Conservation (phyloP, 495 filamentous ascomycete genomes). For the Penicillium turbatum region DNA sequence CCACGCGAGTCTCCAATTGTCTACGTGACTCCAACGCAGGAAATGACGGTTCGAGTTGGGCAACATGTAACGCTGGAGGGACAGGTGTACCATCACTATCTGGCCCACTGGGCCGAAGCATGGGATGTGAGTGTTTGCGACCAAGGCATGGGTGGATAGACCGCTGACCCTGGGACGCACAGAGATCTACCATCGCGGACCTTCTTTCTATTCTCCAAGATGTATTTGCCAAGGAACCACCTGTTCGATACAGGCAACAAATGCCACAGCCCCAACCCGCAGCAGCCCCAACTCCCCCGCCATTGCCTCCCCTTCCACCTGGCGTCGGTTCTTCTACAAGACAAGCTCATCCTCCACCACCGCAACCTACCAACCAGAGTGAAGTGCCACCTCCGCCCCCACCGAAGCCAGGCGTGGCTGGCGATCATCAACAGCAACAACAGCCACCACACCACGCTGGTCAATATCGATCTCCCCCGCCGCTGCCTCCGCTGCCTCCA, state of each 20-base stretch:
- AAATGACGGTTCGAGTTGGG: slow-evolving; percentile 84
- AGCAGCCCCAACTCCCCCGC: slow-evolving; percentile 50
- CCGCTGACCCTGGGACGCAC: slow-evolving; percentile 9
- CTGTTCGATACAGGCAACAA: slow-evolving; percentile 69
- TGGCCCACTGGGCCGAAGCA: slow-evolving; percentile 80
- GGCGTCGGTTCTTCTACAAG: slow-evolving; percentile 43
- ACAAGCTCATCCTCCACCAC: slow-evolving; percentile 15
- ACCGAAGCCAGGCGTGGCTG: slow-evolving; percentile 21
- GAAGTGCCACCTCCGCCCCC: slow-evolving; percentile 25
- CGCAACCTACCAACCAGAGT: neutral
- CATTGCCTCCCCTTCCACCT: slow-evolving; percentile 66
- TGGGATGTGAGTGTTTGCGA: slow-evolving; percentile 73
- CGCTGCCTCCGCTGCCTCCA: slow-evolving; percentile 40
- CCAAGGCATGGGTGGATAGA: neutral
- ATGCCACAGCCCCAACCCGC: slow-evolving; percentile 32
- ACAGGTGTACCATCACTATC: slow-evolving; percentile 90
- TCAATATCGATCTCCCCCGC: slow-evolving; percentile 32
- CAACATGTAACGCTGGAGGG: slow-evolving; percentile 96
- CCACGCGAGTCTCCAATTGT: slow-evolving; percentile 78
- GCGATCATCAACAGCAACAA: slow-evolving; percentile 20
- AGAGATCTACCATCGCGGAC: slow-evolving; percentile 79
- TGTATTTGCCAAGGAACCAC: slow-evolving; percentile 91
- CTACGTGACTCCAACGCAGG: slow-evolving; percentile 83
- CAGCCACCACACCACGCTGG: slow-evolving; percentile 14
- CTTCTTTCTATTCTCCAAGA: slow-evolving; percentile 79